Percentiles rank a stretch among this genome's conserved stretches.
Evolutionary conservation across 2,329 filamentous ascomycete species (phyloP).

Genomic region (Scytalidium sp.): DNA sequence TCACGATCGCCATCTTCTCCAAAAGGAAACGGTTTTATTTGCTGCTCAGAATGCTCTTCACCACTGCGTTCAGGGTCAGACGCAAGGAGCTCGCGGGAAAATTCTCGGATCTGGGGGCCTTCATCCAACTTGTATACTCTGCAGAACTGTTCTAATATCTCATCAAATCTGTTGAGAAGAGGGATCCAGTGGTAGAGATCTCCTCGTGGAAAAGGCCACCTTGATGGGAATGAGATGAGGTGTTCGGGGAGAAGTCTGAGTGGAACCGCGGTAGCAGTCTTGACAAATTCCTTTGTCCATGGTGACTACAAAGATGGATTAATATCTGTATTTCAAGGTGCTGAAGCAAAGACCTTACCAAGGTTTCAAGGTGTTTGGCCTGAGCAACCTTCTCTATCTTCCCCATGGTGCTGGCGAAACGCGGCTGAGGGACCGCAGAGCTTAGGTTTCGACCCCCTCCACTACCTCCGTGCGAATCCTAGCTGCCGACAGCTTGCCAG

Average conservation of each 20-base stretch:
- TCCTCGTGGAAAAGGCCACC: slow-evolving; percentile 94
- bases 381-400: slow-evolving; percentile 68
- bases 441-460: slow-evolving; percentile 46
- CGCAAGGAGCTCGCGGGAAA: slow-evolving; percentile 63
- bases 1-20: slow-evolving; percentile 73
- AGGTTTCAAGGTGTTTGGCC: slow-evolving; percentile 63
- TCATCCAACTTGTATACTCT: slow-evolving; percentile 74
- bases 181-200: slow-evolving; percentile 99
- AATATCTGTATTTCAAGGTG: slow-evolving; percentile 13
- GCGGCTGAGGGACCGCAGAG: slow-evolving; percentile 54
- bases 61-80: slow-evolving; percentile 16
- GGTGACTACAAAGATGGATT: slow-evolving; percentile 63
- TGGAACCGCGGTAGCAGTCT: slow-evolving; percentile 63
- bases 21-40: slow-evolving; percentile 29
- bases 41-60: background rate
- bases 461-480: slow-evolving; percentile 32
- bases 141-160: slow-evolving; percentile 78
- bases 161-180: slow-evolving; percentile 89
- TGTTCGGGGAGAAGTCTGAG: slow-evolving; percentile 74
- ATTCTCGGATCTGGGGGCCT: slow-evolving; percentile 77
- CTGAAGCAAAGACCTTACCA: slow-evolving; percentile 45
- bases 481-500: slow-evolving; percentile 25
- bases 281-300: slow-evolving; percentile 79
- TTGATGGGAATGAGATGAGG: slow-evolving; percentile 76
- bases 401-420: slow-evolving; percentile 56